Conservation (phyloP, 164 flowering plant species). For the Warburgia ugandensis region DNA sequence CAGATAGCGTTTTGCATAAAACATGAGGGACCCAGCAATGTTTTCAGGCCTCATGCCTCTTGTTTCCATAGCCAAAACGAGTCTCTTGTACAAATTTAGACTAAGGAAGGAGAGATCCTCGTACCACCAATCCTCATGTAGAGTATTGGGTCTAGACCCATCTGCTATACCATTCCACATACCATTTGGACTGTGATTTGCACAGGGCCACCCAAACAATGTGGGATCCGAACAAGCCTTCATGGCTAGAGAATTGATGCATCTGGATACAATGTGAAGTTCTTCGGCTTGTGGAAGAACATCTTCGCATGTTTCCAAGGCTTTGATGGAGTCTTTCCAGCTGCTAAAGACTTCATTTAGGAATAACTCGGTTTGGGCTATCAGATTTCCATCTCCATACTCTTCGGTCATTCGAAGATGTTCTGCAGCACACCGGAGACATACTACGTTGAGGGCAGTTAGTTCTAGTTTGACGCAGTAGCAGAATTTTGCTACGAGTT, state of each 20-base stretch:
- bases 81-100: constrained; percentile 58
- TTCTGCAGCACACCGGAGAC: constrained; percentile 80
- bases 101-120: constrained; percentile 72
- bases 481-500: constrained; percentile 87
- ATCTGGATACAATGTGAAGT: constrained; percentile 60
- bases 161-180: constrained; percentile 96
- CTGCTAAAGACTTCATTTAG: constrained; percentile 63
- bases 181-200: constrained; percentile 88
- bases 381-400: constrained; percentile 76
- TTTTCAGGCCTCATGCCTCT: constrained; percentile 65
- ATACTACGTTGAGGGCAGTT: constrained; percentile 76
- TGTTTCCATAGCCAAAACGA: constrained; percentile 70
- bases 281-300: constrained; percentile 66
- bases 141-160: constrained; percentile 66
- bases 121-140: constrained; percentile 91
- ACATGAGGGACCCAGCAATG: constrained; percentile 62
- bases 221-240: constrained; percentile 80
- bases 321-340: constrained; percentile 85
- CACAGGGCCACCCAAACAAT: constrained; percentile 91
- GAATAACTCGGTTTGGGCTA: constrained; percentile 66
- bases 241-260: constrained; percentile 66
- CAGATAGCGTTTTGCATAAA: constrained; percentile 64
- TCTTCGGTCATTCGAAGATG: constrained; percentile 88
- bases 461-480: constrained; percentile 91
- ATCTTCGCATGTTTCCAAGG: constrained; percentile 76